These are phyloP conservation scores for Aureobasidium sp. DNA, from an alignment of 2,329 filamentous ascomycete genomes.

Conservation along the genomic window DNA sequence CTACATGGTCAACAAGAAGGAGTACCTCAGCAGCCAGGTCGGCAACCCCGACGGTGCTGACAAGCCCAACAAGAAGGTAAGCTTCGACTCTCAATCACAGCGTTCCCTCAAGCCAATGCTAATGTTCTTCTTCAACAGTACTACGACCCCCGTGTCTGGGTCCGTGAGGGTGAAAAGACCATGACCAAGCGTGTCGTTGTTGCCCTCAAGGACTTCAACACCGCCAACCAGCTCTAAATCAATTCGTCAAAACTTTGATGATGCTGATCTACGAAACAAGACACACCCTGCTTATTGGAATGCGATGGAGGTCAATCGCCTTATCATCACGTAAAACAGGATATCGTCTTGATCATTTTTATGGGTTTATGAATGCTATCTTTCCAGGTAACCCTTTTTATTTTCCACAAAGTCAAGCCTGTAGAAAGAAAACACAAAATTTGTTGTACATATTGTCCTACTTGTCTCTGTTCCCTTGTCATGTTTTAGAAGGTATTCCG, in stretches of 20 bases:
- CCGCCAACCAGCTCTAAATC: slow-evolving; percentile 75
- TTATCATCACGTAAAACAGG: slow-evolving; percentile 6
- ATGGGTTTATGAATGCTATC: slow-evolving; percentile 21
- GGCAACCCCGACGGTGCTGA: slow-evolving; percentile 96
- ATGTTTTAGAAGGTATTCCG: background rate
- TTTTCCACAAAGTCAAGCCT: background rate
- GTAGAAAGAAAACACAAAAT: slow-evolving; percentile 17
- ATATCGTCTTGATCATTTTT: background rate
- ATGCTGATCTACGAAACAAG: slow-evolving; percentile 6
- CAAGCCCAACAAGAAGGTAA: slow-evolving; percentile 97
- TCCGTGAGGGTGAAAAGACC: slow-evolving; percentile 96
- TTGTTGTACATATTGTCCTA: slow-evolving; percentile 20
- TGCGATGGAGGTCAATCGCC: slow-evolving; percentile 19
- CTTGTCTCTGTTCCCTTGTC: background rate
- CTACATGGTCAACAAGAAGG: slow-evolving; percentile 94
- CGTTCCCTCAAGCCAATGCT: slow-evolving; percentile 17
- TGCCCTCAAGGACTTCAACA: slow-evolving; percentile 94
- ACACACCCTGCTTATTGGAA: slow-evolving; percentile 9
- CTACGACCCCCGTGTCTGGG: slow-evolving; percentile 89
- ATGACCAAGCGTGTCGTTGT: slow-evolving; percentile 85
- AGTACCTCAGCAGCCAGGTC: slow-evolving; percentile 87
- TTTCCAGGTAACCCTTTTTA: slow-evolving; percentile 9
- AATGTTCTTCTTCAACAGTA: slow-evolving; percentile 32
- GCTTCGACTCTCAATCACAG: slow-evolving; percentile 29
- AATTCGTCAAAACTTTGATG: background rate